Evolutionary conservation across 179 eudicot genomes (phyloP).

Genomic region (Gypsophila paniculata): DNA sequence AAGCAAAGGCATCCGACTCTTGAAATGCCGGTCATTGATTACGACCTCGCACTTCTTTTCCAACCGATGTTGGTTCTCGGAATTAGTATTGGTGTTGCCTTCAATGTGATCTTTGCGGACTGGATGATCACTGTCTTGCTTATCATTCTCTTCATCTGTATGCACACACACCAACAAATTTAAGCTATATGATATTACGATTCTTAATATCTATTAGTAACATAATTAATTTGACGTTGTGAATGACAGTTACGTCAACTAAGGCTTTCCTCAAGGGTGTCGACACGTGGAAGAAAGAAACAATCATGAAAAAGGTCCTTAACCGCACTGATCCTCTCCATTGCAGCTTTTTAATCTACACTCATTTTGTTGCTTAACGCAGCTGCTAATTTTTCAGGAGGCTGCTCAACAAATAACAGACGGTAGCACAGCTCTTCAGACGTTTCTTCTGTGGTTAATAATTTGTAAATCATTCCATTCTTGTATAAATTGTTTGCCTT

Average conservation of each 20-base stretch:
- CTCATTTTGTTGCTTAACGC: constrained; percentile 5
- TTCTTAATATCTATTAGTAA: not conserved
- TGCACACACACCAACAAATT: not conserved
- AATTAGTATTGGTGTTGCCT: constrained; percentile 73
- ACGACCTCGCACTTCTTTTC: constrained; percentile 67
- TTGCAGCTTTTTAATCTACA: not conserved
- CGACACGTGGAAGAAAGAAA: constrained; percentile 74
- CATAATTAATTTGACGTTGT: not conserved
- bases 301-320: constrained; percentile 53
- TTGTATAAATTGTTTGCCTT: not conserved
- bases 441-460: not conserved
- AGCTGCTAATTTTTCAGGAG: constrained; percentile 43
- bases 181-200: not conserved
- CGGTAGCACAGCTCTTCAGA: constrained; percentile 31
- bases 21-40: constrained; percentile 77
- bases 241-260: constrained; percentile 53
- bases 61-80: constrained; percentile 83
- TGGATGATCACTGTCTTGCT: constrained; percentile 85
- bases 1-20: constrained; percentile 77
- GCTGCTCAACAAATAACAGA: constrained; percentile 47
- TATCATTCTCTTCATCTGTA: constrained; percentile 66
- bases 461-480: not conserved
- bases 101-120: constrained; percentile 71
- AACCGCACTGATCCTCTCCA: constrained; percentile 5
- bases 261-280: constrained; percentile 65